Base-by-base conservation (phyloP, 2,329 filamentous ascomycete genomes). In the Paraphoma chrysanthemicola region DNA sequence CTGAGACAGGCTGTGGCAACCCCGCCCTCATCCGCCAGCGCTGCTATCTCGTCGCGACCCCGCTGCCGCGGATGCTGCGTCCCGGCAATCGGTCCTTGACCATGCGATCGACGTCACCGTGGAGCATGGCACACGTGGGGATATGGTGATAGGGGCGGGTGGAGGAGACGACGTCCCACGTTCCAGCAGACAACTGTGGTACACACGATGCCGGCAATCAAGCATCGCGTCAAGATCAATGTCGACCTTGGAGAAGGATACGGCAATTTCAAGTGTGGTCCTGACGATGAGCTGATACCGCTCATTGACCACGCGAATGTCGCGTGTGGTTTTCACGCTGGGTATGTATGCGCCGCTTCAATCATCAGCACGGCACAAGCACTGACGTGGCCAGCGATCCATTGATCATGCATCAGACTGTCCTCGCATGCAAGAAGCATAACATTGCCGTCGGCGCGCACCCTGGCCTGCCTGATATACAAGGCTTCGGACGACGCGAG, bases 221-320 rank as follows among this genome's bases (percentile, higher is more conserved):
- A 81, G 60, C 79, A 81, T 62, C 82, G 81, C 62, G 82, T 84
- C 14, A 76, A 83, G 58, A 82, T 85, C 67, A 85, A 85, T 58
- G 80, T 81, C 51, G 82, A 85, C 63, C 77, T 85, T 54, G 83
- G 83, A 6, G 83, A 85, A 67, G 82, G 79, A 4, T 84, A 83
- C 54, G 82, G 82, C 41, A 81, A 80, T 68, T 81, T 77, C 74
- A 78, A 76, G 54, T 77, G 79, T 67, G 85, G 85, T 16, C 85
- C 85, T 4, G 86, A 88, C 60, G 82, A 85, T 47, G 84, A 88
- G 53, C 73, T 89, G 12, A 84, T 89, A 56, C 83, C 83, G 2
- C 73, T 86, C 42, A 86, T 88, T 60, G 85, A 88, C 66, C 82
- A 85, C 65, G 86, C 86, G 16, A 88, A 88, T 62, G 77, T 89